Evolutionary conservation across 2,329 filamentous ascomycete species (phyloP).

Genomic region (Neoscytalidium dimidiatum): DNA sequence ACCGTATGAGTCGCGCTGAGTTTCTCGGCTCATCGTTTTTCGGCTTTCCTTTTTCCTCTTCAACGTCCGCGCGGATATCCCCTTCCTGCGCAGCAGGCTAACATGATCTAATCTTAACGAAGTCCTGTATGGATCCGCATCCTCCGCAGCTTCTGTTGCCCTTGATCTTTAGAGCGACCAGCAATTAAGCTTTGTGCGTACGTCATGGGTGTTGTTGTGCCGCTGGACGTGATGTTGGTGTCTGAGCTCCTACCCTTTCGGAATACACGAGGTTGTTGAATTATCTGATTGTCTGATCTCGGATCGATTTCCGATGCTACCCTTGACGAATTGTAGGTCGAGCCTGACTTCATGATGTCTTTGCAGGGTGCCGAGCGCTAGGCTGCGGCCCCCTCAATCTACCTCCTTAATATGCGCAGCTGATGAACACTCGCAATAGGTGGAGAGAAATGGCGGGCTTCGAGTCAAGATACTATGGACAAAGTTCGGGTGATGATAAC

Average conservation of each 20-base stretch:
- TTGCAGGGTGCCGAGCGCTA: not conserved
- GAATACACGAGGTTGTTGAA: not conserved
- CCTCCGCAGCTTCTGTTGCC: not conserved
- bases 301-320: not conserved
- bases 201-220: not conserved
- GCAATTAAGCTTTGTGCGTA: not conserved
- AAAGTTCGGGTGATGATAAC: not conserved
- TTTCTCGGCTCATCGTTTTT: not conserved
- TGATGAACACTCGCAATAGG: not conserved
- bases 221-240: not conserved
- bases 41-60: not conserved
- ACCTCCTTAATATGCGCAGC: not conserved
- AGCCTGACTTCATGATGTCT: not conserved
- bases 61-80: not conserved
- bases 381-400: not conserved
- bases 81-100: not conserved
- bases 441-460: not conserved
- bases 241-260: not conserved
- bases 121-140: not conserved
- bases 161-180: not conserved
- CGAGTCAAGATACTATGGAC: not conserved
- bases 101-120: not conserved
- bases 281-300: constrained; percentile 1
- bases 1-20: constrained; percentile 2
- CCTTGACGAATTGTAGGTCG: not conserved